A percentile compares a stretch with the other conserved stretches of the same genome.
Conservation (phyloP, 2,329 filamentous ascomycete species). For the Pyricularia grisea region DNA sequence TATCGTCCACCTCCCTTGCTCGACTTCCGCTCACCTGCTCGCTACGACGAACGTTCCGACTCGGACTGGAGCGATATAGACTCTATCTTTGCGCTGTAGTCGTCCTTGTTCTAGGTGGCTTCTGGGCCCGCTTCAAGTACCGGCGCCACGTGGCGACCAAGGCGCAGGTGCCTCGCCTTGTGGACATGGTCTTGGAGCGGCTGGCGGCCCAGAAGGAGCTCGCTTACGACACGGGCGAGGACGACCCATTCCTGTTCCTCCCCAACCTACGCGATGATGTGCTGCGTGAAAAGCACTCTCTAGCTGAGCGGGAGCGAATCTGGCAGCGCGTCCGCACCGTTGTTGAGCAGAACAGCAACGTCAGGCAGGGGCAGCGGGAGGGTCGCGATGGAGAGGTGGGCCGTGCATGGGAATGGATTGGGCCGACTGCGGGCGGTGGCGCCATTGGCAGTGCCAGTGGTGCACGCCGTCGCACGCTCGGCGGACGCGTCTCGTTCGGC, state of each 20-base stretch:
- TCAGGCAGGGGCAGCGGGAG: conserved; percentile 66
- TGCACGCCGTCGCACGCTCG: conserved; percentile 27
- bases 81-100: conserved; percentile 65
- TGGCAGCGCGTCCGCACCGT: conserved; percentile 78
- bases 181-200: conserved; percentile 74
- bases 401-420: conserved; percentile 63
- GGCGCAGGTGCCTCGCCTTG: conserved; percentile 70
- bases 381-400: conserved; percentile 55
- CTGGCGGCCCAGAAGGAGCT: conserved; percentile 76
- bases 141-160: conserved; percentile 54
- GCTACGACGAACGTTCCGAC: conserved; percentile 66
- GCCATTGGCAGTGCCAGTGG: conserved; percentile 15
- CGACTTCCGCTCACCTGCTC: conserved; percentile 79
- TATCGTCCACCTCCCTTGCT: conserved; percentile 85
- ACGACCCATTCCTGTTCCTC: conserved; percentile 75
- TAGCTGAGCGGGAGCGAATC: conserved; percentile 65
- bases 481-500: conserved; percentile 39
- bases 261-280: conserved; percentile 89
- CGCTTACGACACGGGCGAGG: conserved; percentile 45
- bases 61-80: conserved; percentile 80
- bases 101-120: conserved; percentile 25
- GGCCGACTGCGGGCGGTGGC: conserved; percentile 34
- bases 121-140: conserved; percentile 59
- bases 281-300: conserved; percentile 68
- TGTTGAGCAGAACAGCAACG: conserved; percentile 90